phyloP scores from a whole-genome alignment of 2,329 filamentous ascomycete species.

The Cryphonectria naterciae region DNA sequence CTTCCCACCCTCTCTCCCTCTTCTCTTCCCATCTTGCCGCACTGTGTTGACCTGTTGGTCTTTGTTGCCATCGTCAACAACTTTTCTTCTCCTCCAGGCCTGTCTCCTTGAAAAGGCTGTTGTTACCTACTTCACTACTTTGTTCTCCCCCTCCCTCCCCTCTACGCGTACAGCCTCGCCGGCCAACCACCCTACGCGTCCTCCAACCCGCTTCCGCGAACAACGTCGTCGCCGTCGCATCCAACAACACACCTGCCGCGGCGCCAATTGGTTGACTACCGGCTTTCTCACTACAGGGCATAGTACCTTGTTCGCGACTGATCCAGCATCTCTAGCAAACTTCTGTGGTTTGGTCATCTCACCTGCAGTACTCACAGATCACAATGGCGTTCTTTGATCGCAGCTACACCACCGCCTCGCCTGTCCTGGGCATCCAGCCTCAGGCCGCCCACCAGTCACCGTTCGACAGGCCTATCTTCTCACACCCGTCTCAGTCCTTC shows the following conservation, averaged over 20 bases:
- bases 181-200: slow-evolving; percentile 6
- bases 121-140: slow-evolving; percentile 10
- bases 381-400: slow-evolving; percentile 51
- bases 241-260: slow-evolving; percentile 14
- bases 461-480: slow-evolving; percentile 45
- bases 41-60: slow-evolving; percentile 17
- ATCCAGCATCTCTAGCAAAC: slow-evolving; percentile 34
- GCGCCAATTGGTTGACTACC: slow-evolving; percentile 21
- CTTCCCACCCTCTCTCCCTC: slow-evolving; percentile 29
- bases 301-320: slow-evolving; percentile 26
- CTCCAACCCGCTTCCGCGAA: slow-evolving; percentile 16
- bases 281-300: slow-evolving; percentile 23
- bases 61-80: slow-evolving; percentile 11
- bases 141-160: slow-evolving; percentile 2
- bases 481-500: slow-evolving; percentile 44
- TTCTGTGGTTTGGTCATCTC: slow-evolving; percentile 31
- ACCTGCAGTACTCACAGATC: slow-evolving; percentile 33
- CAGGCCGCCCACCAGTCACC: slow-evolving; percentile 47
- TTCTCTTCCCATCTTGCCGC: slow-evolving; percentile 20
- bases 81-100: slow-evolving; percentile 14
- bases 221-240: slow-evolving; percentile 29
- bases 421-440: slow-evolving; percentile 52
- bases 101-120: slow-evolving; percentile 31
- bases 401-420: slow-evolving; percentile 46
- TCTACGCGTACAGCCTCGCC: slow-evolving; percentile 13